Percentiles rank a stretch among this genome's conserved stretches.
Conservation (phyloP, 352 stramenopile species). For the Phytophthora chlamydospora region DNA sequence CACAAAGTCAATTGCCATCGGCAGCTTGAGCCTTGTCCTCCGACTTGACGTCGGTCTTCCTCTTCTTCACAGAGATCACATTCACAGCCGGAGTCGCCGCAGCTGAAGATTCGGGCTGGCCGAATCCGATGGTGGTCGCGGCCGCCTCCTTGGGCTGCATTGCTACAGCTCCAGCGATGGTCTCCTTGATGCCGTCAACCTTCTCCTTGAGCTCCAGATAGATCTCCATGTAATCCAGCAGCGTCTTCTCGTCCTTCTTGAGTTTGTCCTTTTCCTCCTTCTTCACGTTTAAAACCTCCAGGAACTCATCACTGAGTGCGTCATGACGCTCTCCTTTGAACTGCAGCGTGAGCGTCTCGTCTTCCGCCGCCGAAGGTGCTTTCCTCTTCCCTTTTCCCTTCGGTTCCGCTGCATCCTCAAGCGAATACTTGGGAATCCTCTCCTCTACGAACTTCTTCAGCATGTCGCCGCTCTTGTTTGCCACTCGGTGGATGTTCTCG, state of each 20-base stretch:
- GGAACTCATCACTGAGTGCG: slow-evolving; percentile 60
- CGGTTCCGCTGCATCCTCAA: slow-evolving; percentile 20
- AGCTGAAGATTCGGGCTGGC: slow-evolving; percentile 23
- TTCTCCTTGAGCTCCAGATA: slow-evolving; percentile 89
- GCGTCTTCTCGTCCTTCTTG: slow-evolving; percentile 42
- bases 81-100: slow-evolving; percentile 55
- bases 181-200: slow-evolving; percentile 80
- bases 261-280: slow-evolving; percentile 27
- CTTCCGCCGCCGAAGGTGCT: slow-evolving; percentile 14
- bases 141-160: slow-evolving; percentile 29
- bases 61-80: slow-evolving; percentile 74
- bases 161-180: slow-evolving; percentile 28
- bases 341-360: slow-evolving; percentile 36
- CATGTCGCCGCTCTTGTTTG: slow-evolving; percentile 39
- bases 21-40: not conserved
- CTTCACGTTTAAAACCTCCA: slow-evolving; percentile 49
- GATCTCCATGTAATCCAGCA: slow-evolving; percentile 87
- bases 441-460: slow-evolving; percentile 58
- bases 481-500: slow-evolving; percentile 78
- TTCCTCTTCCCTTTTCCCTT: slow-evolving; percentile 84
- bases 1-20: slow-evolving; percentile 27
- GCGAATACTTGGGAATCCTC: slow-evolving; percentile 60
- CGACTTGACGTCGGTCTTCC: slow-evolving; percentile 34
- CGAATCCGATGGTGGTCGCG: slow-evolving; percentile 81
- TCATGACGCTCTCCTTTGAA: slow-evolving; percentile 64